Percentiles rank a stretch among this genome's conserved stretches.
Evolutionary conservation across 2,329 filamentous ascomycete species (phyloP).

Genomic region (Sarocladiaceae sp.): DNA sequence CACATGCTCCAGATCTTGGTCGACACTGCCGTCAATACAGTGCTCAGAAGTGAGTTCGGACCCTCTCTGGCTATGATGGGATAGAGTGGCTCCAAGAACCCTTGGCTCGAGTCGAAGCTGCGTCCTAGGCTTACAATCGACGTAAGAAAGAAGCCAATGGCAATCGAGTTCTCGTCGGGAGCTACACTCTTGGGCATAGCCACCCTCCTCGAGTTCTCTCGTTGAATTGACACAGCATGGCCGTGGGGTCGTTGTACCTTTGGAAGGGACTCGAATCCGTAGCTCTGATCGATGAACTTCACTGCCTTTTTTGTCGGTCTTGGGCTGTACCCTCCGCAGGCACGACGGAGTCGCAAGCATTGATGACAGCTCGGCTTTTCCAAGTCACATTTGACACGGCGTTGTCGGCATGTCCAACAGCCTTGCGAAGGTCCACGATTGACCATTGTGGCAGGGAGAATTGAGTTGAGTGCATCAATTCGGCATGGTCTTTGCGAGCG

Average conservation of each 20-base stretch:
- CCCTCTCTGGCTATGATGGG: constrained; percentile 13
- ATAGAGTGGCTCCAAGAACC: constrained; percentile 14
- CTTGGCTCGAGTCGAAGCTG: constrained; percentile 14
- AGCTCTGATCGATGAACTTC: constrained; percentile 14
- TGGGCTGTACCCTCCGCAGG: constrained; percentile 15
- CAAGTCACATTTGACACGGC: constrained; percentile 16
- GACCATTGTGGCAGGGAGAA: constrained; percentile 14
- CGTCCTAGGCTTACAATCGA: constrained; percentile 15
- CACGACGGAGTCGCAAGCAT: constrained; percentile 14
- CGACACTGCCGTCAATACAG: constrained; percentile 14
- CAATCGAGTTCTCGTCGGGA: constrained; percentile 14
- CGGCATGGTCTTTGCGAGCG: constrained; percentile 12
- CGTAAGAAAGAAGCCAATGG: constrained; percentile 14
- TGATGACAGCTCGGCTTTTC: constrained; percentile 14
- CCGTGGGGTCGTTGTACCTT: no score
- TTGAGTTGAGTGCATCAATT: constrained; percentile 11
- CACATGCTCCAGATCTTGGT: constrained; percentile 9
- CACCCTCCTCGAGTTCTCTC: constrained; percentile 10
- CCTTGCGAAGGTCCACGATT: constrained; percentile 15
- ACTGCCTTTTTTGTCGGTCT: constrained; percentile 12
- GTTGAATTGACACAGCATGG: no score
- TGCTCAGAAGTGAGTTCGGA: constrained; percentile 13
- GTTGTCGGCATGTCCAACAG: constrained; percentile 15
- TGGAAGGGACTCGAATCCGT: no score
- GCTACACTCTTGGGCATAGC: constrained; percentile 13